These are phyloP conservation scores for Streptanthus diversifolius DNA, from an alignment of 345 rosid species.

Conservation along the genomic window DNA sequence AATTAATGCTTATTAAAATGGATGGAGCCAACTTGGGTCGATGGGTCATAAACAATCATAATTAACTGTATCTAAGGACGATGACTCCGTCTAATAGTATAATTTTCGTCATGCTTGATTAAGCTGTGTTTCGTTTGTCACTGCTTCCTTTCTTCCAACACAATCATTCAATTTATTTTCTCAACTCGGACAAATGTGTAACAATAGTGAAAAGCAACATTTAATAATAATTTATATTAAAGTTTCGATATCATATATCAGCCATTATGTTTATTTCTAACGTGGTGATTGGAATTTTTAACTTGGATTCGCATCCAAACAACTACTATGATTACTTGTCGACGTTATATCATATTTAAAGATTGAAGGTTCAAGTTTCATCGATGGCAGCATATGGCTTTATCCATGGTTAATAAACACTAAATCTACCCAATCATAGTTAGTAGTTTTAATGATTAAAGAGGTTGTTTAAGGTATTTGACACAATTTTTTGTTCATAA, in stretches of 20 bases:
- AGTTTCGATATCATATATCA: background rate
- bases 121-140: conserved; percentile 8
- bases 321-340: background rate
- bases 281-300: background rate
- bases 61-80: conserved; percentile 18
- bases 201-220: background rate
- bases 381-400: background rate
- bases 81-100: background rate
- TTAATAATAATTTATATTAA: background rate
- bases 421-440: background rate
- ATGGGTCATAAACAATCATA: conserved; percentile 7
- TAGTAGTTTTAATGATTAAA: background rate
- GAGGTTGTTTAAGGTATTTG: background rate
- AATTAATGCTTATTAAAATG: conserved; percentile 9
- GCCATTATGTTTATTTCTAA: background rate
- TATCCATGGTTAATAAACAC: background rate
- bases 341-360: no score
- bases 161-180: background rate
- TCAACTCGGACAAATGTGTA: background rate
- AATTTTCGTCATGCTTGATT: conserved; percentile 17
- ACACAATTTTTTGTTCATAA: background rate
- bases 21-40: conserved; percentile 6
- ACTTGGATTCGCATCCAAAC: conserved; percentile 18
- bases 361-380: background rate
- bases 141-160: conserved; percentile 38